Conservation (phyloP, 1,139 yeast species). For the Yamadazyma dendronema region DNA sequence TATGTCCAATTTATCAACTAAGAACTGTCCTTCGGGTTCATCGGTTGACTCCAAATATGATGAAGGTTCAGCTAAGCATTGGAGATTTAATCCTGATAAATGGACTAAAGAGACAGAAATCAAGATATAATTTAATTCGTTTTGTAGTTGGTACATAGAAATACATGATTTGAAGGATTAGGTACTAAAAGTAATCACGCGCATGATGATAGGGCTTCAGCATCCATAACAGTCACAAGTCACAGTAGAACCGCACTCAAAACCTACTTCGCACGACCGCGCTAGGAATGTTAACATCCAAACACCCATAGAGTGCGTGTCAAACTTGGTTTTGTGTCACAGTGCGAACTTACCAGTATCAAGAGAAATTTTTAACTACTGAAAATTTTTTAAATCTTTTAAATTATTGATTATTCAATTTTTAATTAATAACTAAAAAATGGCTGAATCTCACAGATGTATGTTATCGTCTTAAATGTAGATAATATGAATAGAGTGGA, state of each 20-base stretch:
- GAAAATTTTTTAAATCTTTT: slow-evolving; percentile 15
- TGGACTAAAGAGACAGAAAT: slow-evolving; percentile 65
- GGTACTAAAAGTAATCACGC: slow-evolving; percentile 4
- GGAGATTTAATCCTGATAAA: slow-evolving; percentile 60
- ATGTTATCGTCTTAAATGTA: slow-evolving; percentile 37
- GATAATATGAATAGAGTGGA: not conserved
- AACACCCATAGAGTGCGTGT: slow-evolving; percentile 4
- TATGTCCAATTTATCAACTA: slow-evolving; percentile 55
- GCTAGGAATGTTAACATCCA: not conserved
- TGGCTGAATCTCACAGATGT: slow-evolving; percentile 98
- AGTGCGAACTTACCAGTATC: slow-evolving; percentile 6
- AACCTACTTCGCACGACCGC: not conserved
- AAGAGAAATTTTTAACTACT: slow-evolving; percentile 12
- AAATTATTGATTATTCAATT: slow-evolving; percentile 14
- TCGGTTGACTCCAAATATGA: slow-evolving; percentile 51
- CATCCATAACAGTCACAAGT: slow-evolving; percentile 1
- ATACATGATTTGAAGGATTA: not conserved
- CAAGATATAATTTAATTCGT: slow-evolving; percentile 26
- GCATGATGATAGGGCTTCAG: slow-evolving; percentile 6
- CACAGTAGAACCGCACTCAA: not conserved
- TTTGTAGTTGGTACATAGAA: not conserved
- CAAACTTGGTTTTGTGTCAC: slow-evolving; percentile 7
- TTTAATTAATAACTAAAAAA: slow-evolving; percentile 26
- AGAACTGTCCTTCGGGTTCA: slow-evolving; percentile 70
- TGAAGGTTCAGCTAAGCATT: slow-evolving; percentile 52